Evolutionary conservation across 225 moss, liverwort and hornwort genomes (phyloP), one percentile per base, ranked within the genome.

Genomic region (Pseudisothecium myosuroides): DNA sequence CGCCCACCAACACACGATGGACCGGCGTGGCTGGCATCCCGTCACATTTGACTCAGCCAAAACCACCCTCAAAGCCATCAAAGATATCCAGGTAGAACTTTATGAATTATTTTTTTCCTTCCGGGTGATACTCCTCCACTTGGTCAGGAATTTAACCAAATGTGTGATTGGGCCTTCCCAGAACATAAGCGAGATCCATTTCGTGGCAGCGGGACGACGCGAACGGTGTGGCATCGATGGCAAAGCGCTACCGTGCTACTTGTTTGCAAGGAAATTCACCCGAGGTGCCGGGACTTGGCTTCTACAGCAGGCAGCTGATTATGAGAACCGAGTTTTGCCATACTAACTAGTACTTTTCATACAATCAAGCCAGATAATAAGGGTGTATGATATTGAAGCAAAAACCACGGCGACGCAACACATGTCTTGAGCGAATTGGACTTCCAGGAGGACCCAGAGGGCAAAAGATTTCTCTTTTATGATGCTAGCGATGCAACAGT

Each of bases 241-340:
- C 41, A 93, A 96, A 90, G 92, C 95, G 39, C 92, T 92, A 14
- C 97, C 99, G 17, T 99, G 99, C 93, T 99, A 96, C 90, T 91
- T 99, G 89, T 99, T 99, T 90, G 99, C 97, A 62, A 95, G 99
- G 71, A 99, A 99, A 88, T 99, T 99, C 88, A 99, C 95, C 32
- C 93, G 95, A 89, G 96, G 95, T 78, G 97, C 99, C 56, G 99
- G 97, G 78, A 75, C 91, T 92, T 90, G 94, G 78, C 96, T 99
- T 74, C 86, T 94, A 22, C 92, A 94, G 83, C 91, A 92, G 86
- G 92, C 95, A 83, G 90, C 95, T 65, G 88, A 85, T 32, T 97
- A 96, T 56, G 96, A 96, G 90, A 94, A 94, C 78, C 92, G 92
- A 82, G 82, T 60, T 81, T 72, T 92, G 73, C 89, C 89, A 45